Percentiles rank a stretch among this genome's conserved stretches.
Conservation (phyloP, 345 rosid genomes). For the Aquilaria sinensis region DNA sequence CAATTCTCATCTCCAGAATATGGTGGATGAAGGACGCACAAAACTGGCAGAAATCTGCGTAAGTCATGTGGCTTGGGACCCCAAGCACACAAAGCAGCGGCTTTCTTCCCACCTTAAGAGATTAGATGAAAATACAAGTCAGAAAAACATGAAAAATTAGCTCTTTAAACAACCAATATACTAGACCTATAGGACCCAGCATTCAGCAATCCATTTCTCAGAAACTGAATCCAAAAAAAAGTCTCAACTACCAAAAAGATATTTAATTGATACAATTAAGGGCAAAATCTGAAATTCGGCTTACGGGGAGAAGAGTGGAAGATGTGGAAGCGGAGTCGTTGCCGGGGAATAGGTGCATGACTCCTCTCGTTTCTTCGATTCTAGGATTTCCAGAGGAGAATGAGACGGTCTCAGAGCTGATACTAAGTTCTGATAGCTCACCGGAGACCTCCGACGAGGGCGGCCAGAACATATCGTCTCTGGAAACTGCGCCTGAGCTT, state of each 20-base stretch:
- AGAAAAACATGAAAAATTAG: not conserved
- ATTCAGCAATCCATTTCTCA: not conserved
- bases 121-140: conserved; percentile 16
- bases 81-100: conserved; percentile 78
- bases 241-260: not conserved
- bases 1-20: conserved; percentile 84
- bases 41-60: conserved; percentile 94
- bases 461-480: conserved; percentile 32
- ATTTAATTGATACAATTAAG: conserved; percentile 4
- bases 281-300: not conserved
- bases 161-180: not conserved
- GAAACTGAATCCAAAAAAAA: not conserved
- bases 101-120: conserved; percentile 69
- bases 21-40: conserved; percentile 91
- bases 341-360: conserved; percentile 71
- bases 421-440: conserved; percentile 31
- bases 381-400: conserved; percentile 99
- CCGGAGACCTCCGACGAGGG: conserved; percentile 26
- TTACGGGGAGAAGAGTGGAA: conserved; percentile 52
- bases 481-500: conserved; percentile 40
- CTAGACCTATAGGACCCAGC: not conserved
- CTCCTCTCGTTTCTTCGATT: conserved; percentile 91
- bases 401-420: conserved; percentile 43
- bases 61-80: conserved; percentile 96
- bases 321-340: conserved; percentile 28